Evolutionary conservation across 345 rosid genomes (phyloP), one percentile per base, ranked within the genome.

Genomic region (Eucalyptus melliodora): DNA sequence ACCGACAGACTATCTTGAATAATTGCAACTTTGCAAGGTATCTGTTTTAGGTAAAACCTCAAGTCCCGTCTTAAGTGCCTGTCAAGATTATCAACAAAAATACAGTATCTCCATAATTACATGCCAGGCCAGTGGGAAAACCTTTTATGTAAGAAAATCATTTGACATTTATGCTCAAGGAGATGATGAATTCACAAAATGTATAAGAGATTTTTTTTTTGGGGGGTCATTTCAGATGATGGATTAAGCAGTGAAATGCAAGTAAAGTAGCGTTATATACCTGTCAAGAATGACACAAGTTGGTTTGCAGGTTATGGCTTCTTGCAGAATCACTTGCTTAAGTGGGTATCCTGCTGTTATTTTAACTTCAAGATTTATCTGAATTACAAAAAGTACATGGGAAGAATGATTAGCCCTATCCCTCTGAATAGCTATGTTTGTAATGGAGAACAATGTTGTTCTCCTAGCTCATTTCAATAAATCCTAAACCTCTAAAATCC

Each of bases 251-350:
- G 81, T 55, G n/a, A 59, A 30, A 77, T 69, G 88, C 59, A 85
- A 62, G 47, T 44, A 27, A 49, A 67, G 47, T 42, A 44, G 69
- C n/a, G 77, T 87, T 10, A 88, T 83, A 16, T 92, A 94, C 96
- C 95, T 90, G 86, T 94, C 95, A 37, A 95, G 93, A 89, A 95
- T 50, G 87, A 94, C 93, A 94, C 97, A 95, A 80, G 94, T 90
- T 50, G 95, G 92, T 7, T 92, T 93, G 81, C 42, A 90, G 45
- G 93, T 86, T 26, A 89, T 27, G 86, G 89, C 93, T 91, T 95
- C 96, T 82, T 94, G 96, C 31, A 94, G 42, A 81, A 94, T 89
- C 51, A 95, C 95, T 82, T 94, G 93, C 92, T 87, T 94, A 16
- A 91, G 86, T 87, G 97, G 96, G 83, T 86, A 30, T 86, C 96